phyloP scores from a whole-genome alignment of 208 protist genomes.

The Crithidia thermophila region DNA sequence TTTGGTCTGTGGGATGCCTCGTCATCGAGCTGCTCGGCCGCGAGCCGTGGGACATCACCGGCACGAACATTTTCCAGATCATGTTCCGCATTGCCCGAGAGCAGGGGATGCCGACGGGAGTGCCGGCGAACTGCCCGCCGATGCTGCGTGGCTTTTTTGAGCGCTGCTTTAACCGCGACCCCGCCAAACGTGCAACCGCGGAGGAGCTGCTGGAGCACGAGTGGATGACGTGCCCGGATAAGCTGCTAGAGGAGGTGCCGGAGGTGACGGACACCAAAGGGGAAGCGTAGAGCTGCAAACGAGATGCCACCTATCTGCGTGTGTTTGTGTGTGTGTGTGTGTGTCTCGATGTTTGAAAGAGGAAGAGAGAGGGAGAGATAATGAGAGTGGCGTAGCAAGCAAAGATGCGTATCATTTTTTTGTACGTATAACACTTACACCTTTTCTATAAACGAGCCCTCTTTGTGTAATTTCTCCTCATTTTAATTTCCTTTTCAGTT shows the following conservation, averaged over 20 bases:
- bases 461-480: neutral
- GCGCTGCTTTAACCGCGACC: constrained; percentile 72
- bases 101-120: constrained; percentile 71
- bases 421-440: neutral
- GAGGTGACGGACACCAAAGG: constrained; percentile 1
- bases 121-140: constrained; percentile 64
- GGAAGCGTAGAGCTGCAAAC: neutral
- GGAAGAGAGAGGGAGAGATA: neutral
- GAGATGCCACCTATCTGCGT: neutral
- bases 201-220: constrained; percentile 66
- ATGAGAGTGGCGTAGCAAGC: neutral
- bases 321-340: neutral
- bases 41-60: constrained; percentile 63
- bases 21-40: constrained; percentile 88
- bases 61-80: constrained; percentile 75
- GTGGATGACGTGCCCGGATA: constrained; percentile 82
- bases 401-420: neutral
- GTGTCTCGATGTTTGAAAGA: neutral
- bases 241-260: constrained; percentile 71
- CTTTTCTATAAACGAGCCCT: neutral
- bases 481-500: neutral
- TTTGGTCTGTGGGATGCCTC: constrained; percentile 90
- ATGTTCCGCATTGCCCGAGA: constrained; percentile 80
- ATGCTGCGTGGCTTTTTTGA: constrained; percentile 67
- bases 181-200: constrained; percentile 60